phyloP scores from a whole-genome alignment of 1,284 basidiomycete species.

The Prillingera fragicola region DNA sequence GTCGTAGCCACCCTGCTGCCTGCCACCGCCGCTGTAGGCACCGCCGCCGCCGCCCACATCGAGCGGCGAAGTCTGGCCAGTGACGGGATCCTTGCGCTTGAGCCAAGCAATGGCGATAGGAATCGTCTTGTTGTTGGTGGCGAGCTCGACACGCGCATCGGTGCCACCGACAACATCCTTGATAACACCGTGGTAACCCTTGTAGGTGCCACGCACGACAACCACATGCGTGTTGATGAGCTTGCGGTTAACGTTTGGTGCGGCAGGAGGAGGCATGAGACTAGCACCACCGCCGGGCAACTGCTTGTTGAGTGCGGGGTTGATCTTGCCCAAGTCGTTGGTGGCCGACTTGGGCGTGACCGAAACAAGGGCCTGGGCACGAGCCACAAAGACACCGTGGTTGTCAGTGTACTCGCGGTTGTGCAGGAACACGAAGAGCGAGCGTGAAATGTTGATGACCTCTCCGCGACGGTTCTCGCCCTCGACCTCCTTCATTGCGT shows the following conservation, averaged over 20 bases:
- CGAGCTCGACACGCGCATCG: conserved; percentile 82
- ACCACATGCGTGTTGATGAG: conserved; percentile 75
- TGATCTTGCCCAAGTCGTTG: conserved; percentile 90
- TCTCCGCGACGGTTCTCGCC: conserved; percentile 88
- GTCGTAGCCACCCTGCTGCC: conserved; percentile 13
- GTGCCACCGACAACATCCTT: conserved; percentile 84
- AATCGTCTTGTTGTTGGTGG: conserved; percentile 84
- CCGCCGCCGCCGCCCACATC: conserved; percentile 24
- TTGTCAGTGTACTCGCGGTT: conserved; percentile 88
- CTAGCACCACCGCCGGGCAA: conserved; percentile 48
- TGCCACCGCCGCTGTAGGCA: neutral
- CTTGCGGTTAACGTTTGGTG: conserved; percentile 58
- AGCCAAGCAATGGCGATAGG: conserved; percentile 78
- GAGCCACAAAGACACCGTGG: conserved; percentile 80
- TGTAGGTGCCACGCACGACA: conserved; percentile 81
- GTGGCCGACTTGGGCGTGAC: conserved; percentile 69
- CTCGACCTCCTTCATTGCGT: conserved; percentile 89
- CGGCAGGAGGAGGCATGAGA: conserved; percentile 56
- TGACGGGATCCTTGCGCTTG: conserved; percentile 60
- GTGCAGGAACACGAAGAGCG: conserved; percentile 88
- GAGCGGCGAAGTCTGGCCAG: conserved; percentile 47
- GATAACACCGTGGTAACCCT: conserved; percentile 86
- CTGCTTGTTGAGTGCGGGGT: conserved; percentile 62
- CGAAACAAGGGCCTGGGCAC: conserved; percentile 70
- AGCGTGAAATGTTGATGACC: conserved; percentile 91